A percentile compares a stretch with the other conserved stretches of the same genome.
Conservation (phyloP, 225 moss, liverwort and hornwort genomes). For the Takakia lepidozioides region DNA sequence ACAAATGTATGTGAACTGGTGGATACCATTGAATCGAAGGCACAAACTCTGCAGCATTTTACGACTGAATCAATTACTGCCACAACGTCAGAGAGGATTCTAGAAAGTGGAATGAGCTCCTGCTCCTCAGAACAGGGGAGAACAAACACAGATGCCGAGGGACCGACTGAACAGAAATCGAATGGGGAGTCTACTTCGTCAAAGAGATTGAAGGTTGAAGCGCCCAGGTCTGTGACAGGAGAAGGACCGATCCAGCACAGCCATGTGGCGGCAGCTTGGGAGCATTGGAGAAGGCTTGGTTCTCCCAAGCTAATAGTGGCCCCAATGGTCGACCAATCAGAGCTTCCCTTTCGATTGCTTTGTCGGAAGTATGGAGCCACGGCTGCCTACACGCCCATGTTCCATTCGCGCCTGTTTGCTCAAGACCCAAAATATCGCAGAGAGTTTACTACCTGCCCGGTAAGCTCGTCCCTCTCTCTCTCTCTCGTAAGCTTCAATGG, state of each 20-base stretch:
- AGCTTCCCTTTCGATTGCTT: slow-evolving; percentile 96
- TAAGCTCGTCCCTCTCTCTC: slow-evolving; percentile 21
- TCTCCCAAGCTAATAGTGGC: slow-evolving; percentile 85
- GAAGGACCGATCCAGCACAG: too few species aligned
- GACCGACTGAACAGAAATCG: slow-evolving; percentile 13
- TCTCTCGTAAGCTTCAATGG: too few species aligned
- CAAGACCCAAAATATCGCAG: slow-evolving; percentile 81
- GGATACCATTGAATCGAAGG: too few species aligned
- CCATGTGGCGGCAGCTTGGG: slow-evolving; percentile 64
- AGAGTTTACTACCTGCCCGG: slow-evolving; percentile 91
- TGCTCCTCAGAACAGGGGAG: too few species aligned
- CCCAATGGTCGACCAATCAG: slow-evolving; percentile 99
- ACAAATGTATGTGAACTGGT: too few species aligned
- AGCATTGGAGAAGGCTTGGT: slow-evolving; percentile 85
- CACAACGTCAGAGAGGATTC: too few species aligned
- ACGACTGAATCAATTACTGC: too few species aligned
- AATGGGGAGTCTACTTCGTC: slow-evolving; percentile 14
- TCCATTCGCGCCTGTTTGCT: slow-evolving; percentile 81
- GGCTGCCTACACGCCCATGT: slow-evolving; percentile 95
- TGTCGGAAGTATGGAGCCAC: slow-evolving; percentile 97
- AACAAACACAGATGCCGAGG: too few species aligned
- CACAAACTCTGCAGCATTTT: too few species aligned
- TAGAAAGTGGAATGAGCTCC: too few species aligned
- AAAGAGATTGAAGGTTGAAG: slow-evolving; percentile 49
- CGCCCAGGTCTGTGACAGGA: slow-evolving; percentile 4